A percentile compares a stretch with the other conserved stretches of the same genome.
Evolutionary conservation across 176 grass and related monocot species (phyloP).

Genomic region (Aegilops tauschii): DNA sequence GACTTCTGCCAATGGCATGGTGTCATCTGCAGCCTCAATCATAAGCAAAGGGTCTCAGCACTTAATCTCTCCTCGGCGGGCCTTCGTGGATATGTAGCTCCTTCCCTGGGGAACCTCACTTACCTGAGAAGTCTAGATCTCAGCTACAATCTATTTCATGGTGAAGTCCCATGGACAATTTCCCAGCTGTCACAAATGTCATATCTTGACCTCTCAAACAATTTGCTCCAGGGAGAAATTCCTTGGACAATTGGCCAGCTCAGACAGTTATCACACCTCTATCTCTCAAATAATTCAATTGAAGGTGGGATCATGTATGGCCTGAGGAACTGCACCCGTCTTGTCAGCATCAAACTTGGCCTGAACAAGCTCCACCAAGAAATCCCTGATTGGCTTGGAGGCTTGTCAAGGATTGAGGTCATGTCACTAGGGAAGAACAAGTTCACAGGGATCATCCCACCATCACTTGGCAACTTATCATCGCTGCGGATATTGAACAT

Average conservation of each 20-base stretch:
- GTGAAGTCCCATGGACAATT: background rate
- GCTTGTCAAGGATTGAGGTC: background rate
- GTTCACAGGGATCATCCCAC: constrained; percentile 1
- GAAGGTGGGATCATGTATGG: constrained; percentile 1
- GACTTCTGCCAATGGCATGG: background rate
- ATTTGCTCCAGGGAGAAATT: background rate
- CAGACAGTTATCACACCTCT: background rate
- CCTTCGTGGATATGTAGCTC: background rate
- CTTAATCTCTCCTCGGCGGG: background rate
- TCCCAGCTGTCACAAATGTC: background rate
- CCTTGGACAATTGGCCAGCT: constrained; percentile 7
- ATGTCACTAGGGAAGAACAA: background rate
- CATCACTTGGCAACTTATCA: constrained; percentile 2
- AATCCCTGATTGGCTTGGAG: constrained; percentile 24
- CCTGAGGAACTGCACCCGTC: background rate
- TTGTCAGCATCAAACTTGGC: background rate
- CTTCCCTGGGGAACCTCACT: constrained; percentile 2
- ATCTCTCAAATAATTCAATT: constrained; percentile 20
- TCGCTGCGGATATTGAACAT: background rate
- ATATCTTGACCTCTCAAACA: background rate
- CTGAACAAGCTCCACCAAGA: background rate
- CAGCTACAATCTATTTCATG: background rate
- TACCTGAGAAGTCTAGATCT: constrained; percentile 13
- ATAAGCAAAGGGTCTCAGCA: background rate
- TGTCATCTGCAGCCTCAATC: constrained; percentile 17